These are phyloP conservation scores for Didymella arachidicola DNA, from an alignment of 2,329 filamentous ascomycete genomes.

Conservation along the genomic window DNA sequence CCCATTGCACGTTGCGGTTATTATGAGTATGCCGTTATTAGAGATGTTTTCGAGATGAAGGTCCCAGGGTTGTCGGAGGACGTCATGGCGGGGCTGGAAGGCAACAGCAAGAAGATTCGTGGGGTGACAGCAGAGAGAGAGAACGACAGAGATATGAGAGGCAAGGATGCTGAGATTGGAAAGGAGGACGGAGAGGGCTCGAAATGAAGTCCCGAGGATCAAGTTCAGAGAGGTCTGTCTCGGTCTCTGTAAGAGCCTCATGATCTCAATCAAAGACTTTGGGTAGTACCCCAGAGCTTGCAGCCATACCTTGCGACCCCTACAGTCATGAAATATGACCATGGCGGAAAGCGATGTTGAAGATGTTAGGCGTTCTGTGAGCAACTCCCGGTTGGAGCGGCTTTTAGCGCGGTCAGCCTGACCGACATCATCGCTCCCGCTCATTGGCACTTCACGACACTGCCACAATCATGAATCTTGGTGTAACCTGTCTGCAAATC, in stretches of 20 bases:
- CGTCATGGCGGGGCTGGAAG: conserved; percentile 39
- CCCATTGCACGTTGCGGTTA: conserved; percentile 69
- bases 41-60: conserved; percentile 66
- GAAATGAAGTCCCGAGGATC: not conserved
- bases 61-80: conserved; percentile 53
- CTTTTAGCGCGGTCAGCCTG: conserved; percentile 15
- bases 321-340: not conserved
- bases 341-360: not conserved
- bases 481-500: not conserved
- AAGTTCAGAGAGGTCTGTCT: not conserved
- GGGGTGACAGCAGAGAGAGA: conserved; percentile 14
- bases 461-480: conserved; percentile 17
- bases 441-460: conserved; percentile 18
- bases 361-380: not conserved
- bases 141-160: conserved; percentile 3
- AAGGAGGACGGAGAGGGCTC: not conserved
- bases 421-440: conserved; percentile 16
- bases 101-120: conserved; percentile 36
- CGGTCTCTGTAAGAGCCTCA: not conserved
- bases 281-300: no score
- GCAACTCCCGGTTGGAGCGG: conserved; percentile 10
- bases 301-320: not conserved
- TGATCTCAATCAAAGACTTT: not conserved
- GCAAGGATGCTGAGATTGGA: conserved; percentile 6
- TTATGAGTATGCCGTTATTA: conserved; percentile 65